These are phyloP conservation scores for Poronia punctata DNA, from an alignment of 495 filamentous ascomycete species.

Conservation along the genomic window DNA sequence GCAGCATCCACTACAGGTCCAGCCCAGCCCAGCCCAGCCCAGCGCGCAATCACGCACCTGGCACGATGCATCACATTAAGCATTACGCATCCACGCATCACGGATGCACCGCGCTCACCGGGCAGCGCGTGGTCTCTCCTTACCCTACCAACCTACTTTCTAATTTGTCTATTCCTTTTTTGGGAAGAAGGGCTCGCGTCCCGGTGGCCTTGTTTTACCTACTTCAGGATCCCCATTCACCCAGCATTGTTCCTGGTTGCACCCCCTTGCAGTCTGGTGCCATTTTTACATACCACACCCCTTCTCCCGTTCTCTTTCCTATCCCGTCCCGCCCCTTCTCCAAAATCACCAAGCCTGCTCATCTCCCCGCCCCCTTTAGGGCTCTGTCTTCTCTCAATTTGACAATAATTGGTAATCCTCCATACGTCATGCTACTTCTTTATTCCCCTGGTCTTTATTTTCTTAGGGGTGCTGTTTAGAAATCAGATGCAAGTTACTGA, in stretches of 20 bases:
- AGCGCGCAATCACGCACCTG: neutral
- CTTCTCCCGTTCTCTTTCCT: constrained; percentile 16
- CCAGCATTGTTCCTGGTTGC: constrained; percentile 14
- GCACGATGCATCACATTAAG: constrained; percentile 6
- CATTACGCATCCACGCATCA: constrained; percentile 3
- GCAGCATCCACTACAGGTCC: constrained; percentile 7
- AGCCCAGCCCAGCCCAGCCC: constrained; percentile 10
- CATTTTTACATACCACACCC: no score
- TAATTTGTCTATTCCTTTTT: no score
- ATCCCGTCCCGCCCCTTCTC: constrained; percentile 19
- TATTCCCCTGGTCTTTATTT: neutral
- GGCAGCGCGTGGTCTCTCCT: no score
- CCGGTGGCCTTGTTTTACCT: no score
- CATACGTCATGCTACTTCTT: no score
- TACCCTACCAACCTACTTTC: no score
- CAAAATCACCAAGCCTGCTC: constrained; percentile 5
- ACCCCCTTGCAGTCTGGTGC: constrained; percentile 16
- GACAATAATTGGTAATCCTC: neutral
- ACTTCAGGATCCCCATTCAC: constrained; percentile 21
- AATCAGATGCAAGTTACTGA: constrained; percentile 23
- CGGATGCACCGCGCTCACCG: constrained; percentile 12
- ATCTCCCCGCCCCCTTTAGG: neutral
- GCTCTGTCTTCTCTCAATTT: neutral
- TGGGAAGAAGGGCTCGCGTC: no score
- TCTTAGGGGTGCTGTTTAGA: no score